phyloP scores from a whole-genome alignment of 176 grass and related monocot species.

The Rhynchospora tenuis region DNA sequence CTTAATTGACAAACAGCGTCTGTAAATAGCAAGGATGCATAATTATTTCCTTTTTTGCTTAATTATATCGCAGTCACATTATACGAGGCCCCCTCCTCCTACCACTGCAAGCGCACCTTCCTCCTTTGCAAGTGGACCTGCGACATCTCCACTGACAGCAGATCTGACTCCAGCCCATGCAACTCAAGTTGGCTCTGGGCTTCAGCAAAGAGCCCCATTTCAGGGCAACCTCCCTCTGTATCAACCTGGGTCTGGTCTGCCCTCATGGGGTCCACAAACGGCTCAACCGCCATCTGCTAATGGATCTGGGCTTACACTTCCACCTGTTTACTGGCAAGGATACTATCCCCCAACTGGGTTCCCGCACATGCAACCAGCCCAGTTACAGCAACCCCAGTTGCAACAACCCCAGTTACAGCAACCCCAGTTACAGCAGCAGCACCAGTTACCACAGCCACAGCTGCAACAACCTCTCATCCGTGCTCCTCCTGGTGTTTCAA shows the following conservation, averaged over 20 bases:
- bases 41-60: background rate
- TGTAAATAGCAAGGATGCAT: background rate
- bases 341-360: conserved; percentile 56
- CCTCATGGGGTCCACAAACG: conserved; percentile 49
- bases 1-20: background rate
- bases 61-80: conserved; percentile 55
- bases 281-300: conserved; percentile 42
- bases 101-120: conserved; percentile 38
- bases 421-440: conserved; percentile 32
- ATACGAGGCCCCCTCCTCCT: conserved; percentile 44
- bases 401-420: conserved; percentile 3
- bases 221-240: conserved; percentile 64
- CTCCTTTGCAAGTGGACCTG: conserved; percentile 44
- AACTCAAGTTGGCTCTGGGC: conserved; percentile 12
- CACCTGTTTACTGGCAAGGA: conserved; percentile 75
- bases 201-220: conserved; percentile 53
- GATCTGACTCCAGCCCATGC: conserved; percentile 25
- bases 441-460: conserved; percentile 5
- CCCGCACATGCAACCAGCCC: conserved; percentile 35
- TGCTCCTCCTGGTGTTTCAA: conserved; percentile 40
- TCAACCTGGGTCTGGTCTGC: conserved; percentile 59
- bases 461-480: conserved; percentile 40
- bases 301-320: conserved; percentile 49
- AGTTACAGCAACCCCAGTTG: conserved; percentile 15
- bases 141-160: conserved; percentile 19